Evolutionary conservation across 2,329 filamentous ascomycete genomes (phyloP), one percentile per base, ranked within the genome.

Genomic region (Ceratocystis huliohia): DNA sequence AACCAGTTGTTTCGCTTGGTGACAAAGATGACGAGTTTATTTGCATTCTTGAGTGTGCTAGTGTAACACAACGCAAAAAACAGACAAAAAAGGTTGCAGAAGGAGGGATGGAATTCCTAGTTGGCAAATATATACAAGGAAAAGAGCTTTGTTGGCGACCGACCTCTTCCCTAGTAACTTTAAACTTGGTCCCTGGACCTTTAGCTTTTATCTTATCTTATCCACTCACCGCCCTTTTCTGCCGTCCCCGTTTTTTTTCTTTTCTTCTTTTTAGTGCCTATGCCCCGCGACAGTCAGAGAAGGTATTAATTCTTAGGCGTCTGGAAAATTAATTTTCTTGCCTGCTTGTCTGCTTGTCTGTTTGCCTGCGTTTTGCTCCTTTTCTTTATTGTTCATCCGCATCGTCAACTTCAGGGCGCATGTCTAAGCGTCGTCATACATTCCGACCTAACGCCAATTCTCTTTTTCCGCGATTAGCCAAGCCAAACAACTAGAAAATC

Each of bases 201-300:
- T 25, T 15, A 8, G 28, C 28, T 59, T 28, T 59, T 59, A 37
- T 59, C 53, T 37, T 59, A 37, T 59, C 53, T 57, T 57, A 57
- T 59, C 56, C 5, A 6, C 28, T 4, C 20, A 59, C 56, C 56
- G 56, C 56, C 56, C 15, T 59, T 37, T 59, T 33, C 37, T 41
- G 37, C 37, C 37, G 37, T 13, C 37, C 10, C 37, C 13, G 10
- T 59, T 33, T 37, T 6, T 30, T 33, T n/a, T 6, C 2, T 20
- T 37, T 59, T 15, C 22, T 30, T 15, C 2, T 25, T 50, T 59
- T 59, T 37, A 33, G 25, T 37, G 25, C 30, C 10, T 37, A 5
- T 25, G 48, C 48, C 48, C 48, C 48, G 48, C 48, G 48, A 41
- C 37, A 13, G 48, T 22, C 20, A 50, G 20, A 22, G 46, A 15